Conservation (phyloP, 2,329 filamentous ascomycete genomes). For the Pseudogymnoascus sp. region DNA sequence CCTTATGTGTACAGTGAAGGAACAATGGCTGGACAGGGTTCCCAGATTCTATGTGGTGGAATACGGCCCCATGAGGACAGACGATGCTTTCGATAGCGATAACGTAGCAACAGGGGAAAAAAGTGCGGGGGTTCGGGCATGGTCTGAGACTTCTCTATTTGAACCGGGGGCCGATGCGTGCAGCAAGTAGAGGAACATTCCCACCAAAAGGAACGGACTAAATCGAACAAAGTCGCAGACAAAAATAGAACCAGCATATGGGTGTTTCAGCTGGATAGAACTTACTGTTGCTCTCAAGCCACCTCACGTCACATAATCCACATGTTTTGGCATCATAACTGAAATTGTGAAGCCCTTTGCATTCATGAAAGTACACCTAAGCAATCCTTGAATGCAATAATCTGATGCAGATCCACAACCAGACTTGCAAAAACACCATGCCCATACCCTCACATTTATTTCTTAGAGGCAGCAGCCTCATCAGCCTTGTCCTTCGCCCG, state of each 20-base stretch:
- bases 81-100: background rate
- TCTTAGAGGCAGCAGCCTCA: conserved; percentile 71
- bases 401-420: conserved; percentile 25
- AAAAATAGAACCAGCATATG: background rate
- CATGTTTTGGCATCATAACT: background rate
- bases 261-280: background rate
- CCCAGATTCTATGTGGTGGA: background rate
- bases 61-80: background rate
- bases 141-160: background rate
- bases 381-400: conserved; percentile 27
- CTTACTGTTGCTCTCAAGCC: background rate
- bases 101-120: background rate
- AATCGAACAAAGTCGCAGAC: background rate
- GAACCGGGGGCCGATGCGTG: background rate
- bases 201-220: background rate
- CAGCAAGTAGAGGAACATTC: background rate
- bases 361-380: conserved; percentile 33
- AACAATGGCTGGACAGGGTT: background rate
- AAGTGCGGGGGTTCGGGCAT: background rate
- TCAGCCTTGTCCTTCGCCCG: conserved; percentile 81
- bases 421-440: conserved; percentile 26
- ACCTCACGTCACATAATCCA: background rate
- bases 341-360: conserved; percentile 22
- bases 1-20: background rate
- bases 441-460: conserved; percentile 49